A percentile compares a stretch with the other conserved stretches of the same genome.
phyloP scores from a whole-genome alignment of 1,284 basidiomycete species.

The Entoloma clypeatum region DNA sequence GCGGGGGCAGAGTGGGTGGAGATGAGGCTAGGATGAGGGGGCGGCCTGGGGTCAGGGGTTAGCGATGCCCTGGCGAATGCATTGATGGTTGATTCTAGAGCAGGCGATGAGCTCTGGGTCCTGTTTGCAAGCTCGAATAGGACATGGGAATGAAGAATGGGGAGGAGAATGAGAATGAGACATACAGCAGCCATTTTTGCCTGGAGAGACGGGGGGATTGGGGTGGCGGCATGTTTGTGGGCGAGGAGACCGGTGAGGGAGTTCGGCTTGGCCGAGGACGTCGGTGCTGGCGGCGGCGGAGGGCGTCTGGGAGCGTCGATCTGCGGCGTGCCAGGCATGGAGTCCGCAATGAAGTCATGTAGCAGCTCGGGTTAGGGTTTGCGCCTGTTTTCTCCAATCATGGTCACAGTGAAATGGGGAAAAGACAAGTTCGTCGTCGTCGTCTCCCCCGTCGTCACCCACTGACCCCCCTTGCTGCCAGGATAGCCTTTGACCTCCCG shows the following conservation, averaged over 20 bases:
- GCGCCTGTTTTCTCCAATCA: slow-evolving; percentile 29
- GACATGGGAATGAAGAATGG: slow-evolving; percentile 4
- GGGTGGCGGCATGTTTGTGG: slow-evolving; percentile 48
- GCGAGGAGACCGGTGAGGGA: slow-evolving; percentile 39
- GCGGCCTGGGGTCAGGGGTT: slow-evolving; percentile 20
- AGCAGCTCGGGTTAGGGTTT: slow-evolving; percentile 16
- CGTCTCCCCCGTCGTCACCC: slow-evolving; percentile 7
- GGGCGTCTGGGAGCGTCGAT: slow-evolving; percentile 14
- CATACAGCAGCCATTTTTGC: slow-evolving; percentile 88
- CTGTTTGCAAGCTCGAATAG: slow-evolving; percentile 54
- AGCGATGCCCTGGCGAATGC: slow-evolving; percentile 6
- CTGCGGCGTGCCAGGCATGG: neutral
- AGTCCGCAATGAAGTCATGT: slow-evolving; percentile 17
- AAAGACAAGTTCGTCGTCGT: slow-evolving; percentile 43
- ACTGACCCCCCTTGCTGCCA: slow-evolving; percentile 18
- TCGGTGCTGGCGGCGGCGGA: slow-evolving; percentile 23
- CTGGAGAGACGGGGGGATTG: slow-evolving; percentile 86
- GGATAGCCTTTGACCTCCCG: slow-evolving; percentile 57
- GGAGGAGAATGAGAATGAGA: slow-evolving; percentile 16
- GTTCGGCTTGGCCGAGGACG: slow-evolving; percentile 17
- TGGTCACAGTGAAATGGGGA: slow-evolving; percentile 62
- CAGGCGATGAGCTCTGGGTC: slow-evolving; percentile 16
- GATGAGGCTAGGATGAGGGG: slow-evolving; percentile 25
- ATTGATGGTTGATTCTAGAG: slow-evolving; percentile 3
- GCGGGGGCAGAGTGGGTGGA: slow-evolving; percentile 28